Percentiles rank a stretch among this genome's conserved stretches.
These are phyloP conservation scores for Cercospora berteroae DNA, from an alignment of 2,329 filamentous ascomycete genomes.

Conservation along the genomic window DNA sequence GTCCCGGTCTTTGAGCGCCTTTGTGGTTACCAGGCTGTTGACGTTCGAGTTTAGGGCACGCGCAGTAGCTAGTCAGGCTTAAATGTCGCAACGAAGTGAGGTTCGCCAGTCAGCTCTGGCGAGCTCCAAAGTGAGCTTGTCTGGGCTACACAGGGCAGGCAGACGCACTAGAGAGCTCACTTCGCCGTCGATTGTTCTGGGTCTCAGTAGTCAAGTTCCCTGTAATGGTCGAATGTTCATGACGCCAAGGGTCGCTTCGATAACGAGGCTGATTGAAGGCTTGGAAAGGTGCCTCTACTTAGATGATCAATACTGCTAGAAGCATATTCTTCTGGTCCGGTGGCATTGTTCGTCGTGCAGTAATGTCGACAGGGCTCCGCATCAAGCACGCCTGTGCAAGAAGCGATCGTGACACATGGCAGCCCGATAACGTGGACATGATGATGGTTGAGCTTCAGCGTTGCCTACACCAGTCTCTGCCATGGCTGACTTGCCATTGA, in stretches of 20 bases:
- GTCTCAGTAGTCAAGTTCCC: not conserved
- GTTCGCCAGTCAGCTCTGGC: not conserved
- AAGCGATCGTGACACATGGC: not conserved
- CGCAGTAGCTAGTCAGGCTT: not conserved
- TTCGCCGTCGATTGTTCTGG: not conserved
- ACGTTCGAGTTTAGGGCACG: not conserved
- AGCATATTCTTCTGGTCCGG: not conserved
- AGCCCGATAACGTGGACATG: not conserved
- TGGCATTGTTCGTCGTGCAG: not conserved
- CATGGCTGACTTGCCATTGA: constrained; percentile 77
- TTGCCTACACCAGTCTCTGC: constrained; percentile 58
- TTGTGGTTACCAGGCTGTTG: not conserved
- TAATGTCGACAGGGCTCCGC: not conserved
- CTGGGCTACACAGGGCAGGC: not conserved
- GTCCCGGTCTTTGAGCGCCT: not conserved
- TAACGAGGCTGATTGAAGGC: not conserved
- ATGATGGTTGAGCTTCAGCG: constrained; percentile 19
- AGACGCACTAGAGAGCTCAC: not conserved
- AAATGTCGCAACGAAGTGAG: not conserved
- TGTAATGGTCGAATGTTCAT: not conserved
- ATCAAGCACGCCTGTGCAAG: not conserved
- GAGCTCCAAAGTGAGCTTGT: not conserved
- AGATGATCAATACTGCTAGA: not conserved
- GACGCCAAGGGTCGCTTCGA: not conserved
- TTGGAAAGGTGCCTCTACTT: not conserved